Evolutionary conservation across 192 early-diverging fungal genomes (phyloP), one percentile per base, ranked within the genome.

Genomic region (Phlyctochytrium arcticum): DNA sequence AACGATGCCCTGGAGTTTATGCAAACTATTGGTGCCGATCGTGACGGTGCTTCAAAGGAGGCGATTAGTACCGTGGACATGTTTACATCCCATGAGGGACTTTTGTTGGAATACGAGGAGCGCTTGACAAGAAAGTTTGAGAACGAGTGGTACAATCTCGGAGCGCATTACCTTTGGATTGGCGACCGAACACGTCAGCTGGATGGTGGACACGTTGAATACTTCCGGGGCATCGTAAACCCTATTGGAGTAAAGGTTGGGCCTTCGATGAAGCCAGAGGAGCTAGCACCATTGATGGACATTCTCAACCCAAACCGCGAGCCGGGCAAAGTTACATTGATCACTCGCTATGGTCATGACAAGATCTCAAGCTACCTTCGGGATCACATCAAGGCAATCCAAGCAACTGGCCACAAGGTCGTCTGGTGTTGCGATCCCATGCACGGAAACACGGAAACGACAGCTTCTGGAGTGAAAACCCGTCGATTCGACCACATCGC

Each of bases 101-200:
- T 99, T 24, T 66, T 97, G 46, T 81, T 99, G 10, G 94, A 96
- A 49, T 96, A 94, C 75, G 96, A 98, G 74, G 74, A 88, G 65
- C 79, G 83, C 21, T 77, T 98, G 42, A 98, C 96, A 0, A 84
- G 92, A 2, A 34, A 63, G 39, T 57, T 60, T 10, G 71, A 72
- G 68, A 68, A 63, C 23, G 75, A 74, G 57, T 68, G 60, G 36
- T 99, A 95, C 81, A 99, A 99, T 72, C 72, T 92, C 30, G 92
- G 93, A 15, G 85, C 96, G 3, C 96, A 99, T 76, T 98, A 94
- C 70, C 81, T 99, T 68, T 99, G 96, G 96, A 93, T 98, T 62
- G 96, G 96, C 27, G 96, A 99, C 78, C 88, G 96, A 37, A 99
- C 96, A 3, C 84, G 96, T 27, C 93, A 98, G 68, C 77, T 95